Percentiles rank a stretch among this genome's conserved stretches.
phyloP scores from a whole-genome alignment of 2,329 filamentous ascomycete genomes.

The Clarireedia homoeocarpa region DNA sequence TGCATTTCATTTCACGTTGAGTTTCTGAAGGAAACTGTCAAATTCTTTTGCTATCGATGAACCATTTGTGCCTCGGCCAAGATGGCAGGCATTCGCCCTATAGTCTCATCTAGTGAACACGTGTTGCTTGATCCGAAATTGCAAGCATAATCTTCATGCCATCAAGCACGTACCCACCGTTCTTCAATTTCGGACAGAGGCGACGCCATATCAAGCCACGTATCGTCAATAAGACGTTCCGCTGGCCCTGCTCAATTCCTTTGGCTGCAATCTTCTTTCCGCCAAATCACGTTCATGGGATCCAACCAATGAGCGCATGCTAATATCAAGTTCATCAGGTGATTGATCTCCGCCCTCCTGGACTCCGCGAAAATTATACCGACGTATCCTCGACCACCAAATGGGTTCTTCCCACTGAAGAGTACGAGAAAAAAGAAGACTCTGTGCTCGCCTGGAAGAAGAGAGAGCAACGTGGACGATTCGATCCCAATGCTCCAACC shows the following conservation, averaged over 20 bases:
- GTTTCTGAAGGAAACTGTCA: no score
- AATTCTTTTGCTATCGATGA: slow-evolving; percentile 6
- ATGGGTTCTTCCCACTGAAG: slow-evolving; percentile 76
- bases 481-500: slow-evolving; percentile 75
- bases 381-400: slow-evolving; percentile 79
- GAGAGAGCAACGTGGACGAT: slow-evolving; percentile 88
- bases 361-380: slow-evolving; percentile 69
- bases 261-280: neutral
- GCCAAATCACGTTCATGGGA: neutral
- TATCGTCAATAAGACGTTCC: neutral
- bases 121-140: neutral
- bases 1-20: slow-evolving; percentile 1
- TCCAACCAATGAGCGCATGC: neutral
- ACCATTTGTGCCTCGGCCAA: slow-evolving; percentile 2
- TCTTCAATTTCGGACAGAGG: neutral
- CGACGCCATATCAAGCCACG: slow-evolving; percentile 1
- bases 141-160: neutral
- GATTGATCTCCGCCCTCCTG: slow-evolving; percentile 68
- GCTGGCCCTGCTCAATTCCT: neutral
- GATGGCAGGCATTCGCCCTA: slow-evolving; percentile 5
- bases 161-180: slow-evolving; percentile 8
- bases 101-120: slow-evolving; percentile 2
- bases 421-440: slow-evolving; percentile 80
- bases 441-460: slow-evolving; percentile 95
- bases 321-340: slow-evolving; percentile 45